Evolutionary conservation across 805 yeast species (phyloP).

Genomic region (Lipomyces sp.): DNA sequence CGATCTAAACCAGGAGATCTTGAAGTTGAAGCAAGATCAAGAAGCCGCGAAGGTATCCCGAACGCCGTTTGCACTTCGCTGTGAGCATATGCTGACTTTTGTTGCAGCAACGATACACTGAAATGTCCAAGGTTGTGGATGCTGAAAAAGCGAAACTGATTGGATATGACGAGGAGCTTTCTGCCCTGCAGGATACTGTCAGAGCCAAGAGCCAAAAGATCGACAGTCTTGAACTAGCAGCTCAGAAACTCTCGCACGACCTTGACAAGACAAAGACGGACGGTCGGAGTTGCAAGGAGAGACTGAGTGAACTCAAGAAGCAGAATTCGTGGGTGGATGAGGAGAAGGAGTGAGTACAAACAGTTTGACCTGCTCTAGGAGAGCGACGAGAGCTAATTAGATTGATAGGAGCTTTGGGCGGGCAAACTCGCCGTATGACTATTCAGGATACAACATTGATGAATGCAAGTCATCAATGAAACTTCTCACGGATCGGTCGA

Average conservation of each 20-base stretch:
- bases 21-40: constrained; percentile 31
- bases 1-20: constrained; percentile 17
- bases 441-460: constrained; percentile 45
- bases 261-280: constrained; percentile 33
- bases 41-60: constrained; percentile 12
- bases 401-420: constrained; percentile 35
- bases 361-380: background rate
- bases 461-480: constrained; percentile 58
- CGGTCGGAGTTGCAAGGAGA: constrained; percentile 14
- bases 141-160: constrained; percentile 51
- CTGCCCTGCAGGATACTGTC: constrained; percentile 42
- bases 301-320: constrained; percentile 48
- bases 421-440: constrained; percentile 37
- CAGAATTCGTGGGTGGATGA: constrained; percentile 75
- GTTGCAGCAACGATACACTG: constrained; percentile 8
- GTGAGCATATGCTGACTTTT: no score
- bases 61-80: no score
- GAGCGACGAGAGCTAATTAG: background rate
- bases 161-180: constrained; percentile 74
- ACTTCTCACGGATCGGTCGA: constrained; percentile 56
- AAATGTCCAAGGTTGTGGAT: constrained; percentile 15
- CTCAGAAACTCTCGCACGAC: constrained; percentile 35
- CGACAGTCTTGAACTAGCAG: constrained; percentile 32
- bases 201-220: constrained; percentile 31
- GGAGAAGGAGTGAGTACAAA: constrained; percentile 41